Evolutionary conservation across 148 eudicot species (phyloP).

Genomic region (Suaeda aralocaspica): DNA sequence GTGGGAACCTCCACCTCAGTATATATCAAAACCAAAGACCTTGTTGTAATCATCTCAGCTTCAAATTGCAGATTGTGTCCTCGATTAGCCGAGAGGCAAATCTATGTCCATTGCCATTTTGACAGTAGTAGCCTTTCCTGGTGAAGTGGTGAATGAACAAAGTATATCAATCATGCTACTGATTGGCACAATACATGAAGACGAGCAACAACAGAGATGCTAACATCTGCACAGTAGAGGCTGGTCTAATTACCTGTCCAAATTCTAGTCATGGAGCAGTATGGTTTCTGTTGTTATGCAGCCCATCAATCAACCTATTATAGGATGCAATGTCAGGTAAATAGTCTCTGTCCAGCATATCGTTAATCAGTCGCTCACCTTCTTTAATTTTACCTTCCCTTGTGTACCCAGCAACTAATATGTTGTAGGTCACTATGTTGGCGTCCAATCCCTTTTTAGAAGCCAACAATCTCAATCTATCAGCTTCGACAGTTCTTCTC

Average conservation of each 20-base stretch:
- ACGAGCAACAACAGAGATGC: background rate
- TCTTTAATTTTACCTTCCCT: constrained; percentile 67
- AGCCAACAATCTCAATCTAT: constrained; percentile 70
- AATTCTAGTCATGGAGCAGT: background rate
- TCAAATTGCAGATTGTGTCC: background rate
- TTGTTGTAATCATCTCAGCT: background rate
- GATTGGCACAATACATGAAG: background rate
- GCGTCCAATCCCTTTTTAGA: constrained; percentile 62
- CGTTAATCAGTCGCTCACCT: constrained; percentile 65
- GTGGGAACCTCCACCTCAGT: background rate
- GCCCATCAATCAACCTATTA: constrained; percentile 56
- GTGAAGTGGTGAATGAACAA: background rate
- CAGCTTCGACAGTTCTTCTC: constrained; percentile 59
- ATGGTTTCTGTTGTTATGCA: constrained; percentile 23
- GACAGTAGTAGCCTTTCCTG: background rate
- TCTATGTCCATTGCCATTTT: background rate
- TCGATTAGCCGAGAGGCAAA: background rate
- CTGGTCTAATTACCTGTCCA: background rate
- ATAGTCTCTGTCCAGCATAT: constrained; percentile 82
- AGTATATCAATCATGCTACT: background rate
- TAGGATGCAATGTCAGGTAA: constrained; percentile 75
- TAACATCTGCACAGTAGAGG: background rate
- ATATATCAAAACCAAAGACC: background rate
- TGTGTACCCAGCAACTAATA: constrained; percentile 65
- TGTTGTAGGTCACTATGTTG: constrained; percentile 57